Evolutionary conservation across 2,329 filamentous ascomycete species (phyloP), one percentile per base, ranked within the genome.

Genomic region (Pseudohalonectria lignicola): DNA sequence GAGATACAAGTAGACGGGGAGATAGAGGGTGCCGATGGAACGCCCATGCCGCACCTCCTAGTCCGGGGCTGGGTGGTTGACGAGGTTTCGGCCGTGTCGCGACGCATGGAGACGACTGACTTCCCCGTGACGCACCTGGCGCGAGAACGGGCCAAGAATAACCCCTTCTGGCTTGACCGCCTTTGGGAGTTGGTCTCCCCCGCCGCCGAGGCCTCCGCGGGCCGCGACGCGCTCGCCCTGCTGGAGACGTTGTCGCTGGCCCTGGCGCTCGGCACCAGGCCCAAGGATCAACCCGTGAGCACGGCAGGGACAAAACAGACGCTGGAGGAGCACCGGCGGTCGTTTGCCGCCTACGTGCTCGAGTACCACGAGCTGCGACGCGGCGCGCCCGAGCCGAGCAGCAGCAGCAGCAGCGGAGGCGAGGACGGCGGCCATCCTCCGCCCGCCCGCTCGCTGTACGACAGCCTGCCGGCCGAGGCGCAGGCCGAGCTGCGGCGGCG

Each of bases 31-130:
- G 21, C 31, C 4, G 10, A 28, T 12, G 43, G 43, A 18, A 37
- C 36, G 23, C 31, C 38, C 5, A 30, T 45, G 33, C 43, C 43
- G 32, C 36, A 39, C 28, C 41, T 45, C 13, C 25, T 45, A n/a
- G 39, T 43, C 19, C 35, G 36, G 20, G 43, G 43, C 11, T 45
- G 43, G 43, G 31, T 45, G 23, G 21, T 45, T 5, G 43, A 43
- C 39, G 38, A 43, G 40, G 29, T 45, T 3, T n/a, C 31, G n/a
- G 43, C 39, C 20, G 37, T 45, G 33, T 45, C 43, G 20, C 36
- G 18, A 5, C 41, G 43, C 25, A 45, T 45, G 43, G 43, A 45
- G 39, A 45, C 43, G 33, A 42, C 41, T 10, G 43, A 45, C 32
- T 45, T 45, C 21, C 43, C 43, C 13, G 41, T 45, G 16, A 45